Evolutionary conservation across 2,329 filamentous ascomycete genomes (phyloP), one percentile per base, ranked within the genome.

Genomic region (Neonectria coccinea): DNA sequence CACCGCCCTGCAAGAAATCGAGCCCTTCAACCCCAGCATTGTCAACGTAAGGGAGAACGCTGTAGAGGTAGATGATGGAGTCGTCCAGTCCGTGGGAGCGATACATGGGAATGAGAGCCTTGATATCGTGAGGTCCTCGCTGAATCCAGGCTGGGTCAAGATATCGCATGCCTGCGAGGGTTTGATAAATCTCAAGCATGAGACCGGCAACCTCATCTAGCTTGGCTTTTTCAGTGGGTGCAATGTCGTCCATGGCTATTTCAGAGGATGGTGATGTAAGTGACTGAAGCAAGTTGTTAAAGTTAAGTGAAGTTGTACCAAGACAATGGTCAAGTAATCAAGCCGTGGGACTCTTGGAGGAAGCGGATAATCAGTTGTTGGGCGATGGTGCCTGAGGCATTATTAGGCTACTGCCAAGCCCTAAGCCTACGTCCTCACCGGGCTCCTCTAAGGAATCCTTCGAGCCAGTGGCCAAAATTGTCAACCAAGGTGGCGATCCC

Each of bases 41-140:
- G 11, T 62, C 45, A 36, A 75, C 36, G 56, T 74, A 74, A 14
- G 73, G 72, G 1, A 75, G 52, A 52, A 75, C 68, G 61, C 68
- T 71, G 60, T 73, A 75, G 33, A 75, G 67, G 55, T 73, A 73
- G 53, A 73, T 69, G 54, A 74, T 65, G 20, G 65, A 55, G n/a
- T 60, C 33, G 29, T 70, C 66, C 14, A 73, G 20, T 20, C 60
- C 56, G 20, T 44, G 45, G n/a, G 9, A 22, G 2, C 22, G 22
- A 10, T 48, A 16, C 20, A 50, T 18, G 7, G 25, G 20, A 16
- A 36, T 16, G 33, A 36, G 33, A 5, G 14, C 33, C 29, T 25
- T 42, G 3, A 51, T n/a, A 5, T 48, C 29, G 58, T 61, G 51
- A 25, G 58, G 58, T 1, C 58, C 58, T 1, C 11, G 25, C 5